These are phyloP conservation scores for Botryosphaeria dothidea DNA, from an alignment of 2,329 filamentous ascomycete genomes.

Conservation along the genomic window DNA sequence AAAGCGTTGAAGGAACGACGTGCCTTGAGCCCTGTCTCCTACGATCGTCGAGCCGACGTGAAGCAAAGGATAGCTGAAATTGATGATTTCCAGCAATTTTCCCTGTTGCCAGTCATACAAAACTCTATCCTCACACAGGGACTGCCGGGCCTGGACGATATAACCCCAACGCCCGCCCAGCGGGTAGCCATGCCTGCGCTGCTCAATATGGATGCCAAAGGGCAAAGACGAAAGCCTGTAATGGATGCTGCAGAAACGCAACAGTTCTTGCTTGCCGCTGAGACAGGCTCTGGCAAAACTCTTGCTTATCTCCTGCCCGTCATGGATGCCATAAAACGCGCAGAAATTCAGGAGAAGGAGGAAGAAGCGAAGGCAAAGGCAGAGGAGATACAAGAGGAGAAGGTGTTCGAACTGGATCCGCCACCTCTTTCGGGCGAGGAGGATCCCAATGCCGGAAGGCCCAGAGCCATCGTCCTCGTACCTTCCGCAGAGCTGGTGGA, in stretches of 20 bases:
- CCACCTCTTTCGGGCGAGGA: slow-evolving; percentile 51
- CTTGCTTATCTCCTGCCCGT: slow-evolving; percentile 86
- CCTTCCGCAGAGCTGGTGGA: slow-evolving; percentile 89
- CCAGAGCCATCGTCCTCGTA: slow-evolving; percentile 81
- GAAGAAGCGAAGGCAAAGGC: slow-evolving; percentile 48
- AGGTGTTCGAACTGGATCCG: slow-evolving; percentile 62
- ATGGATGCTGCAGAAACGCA: slow-evolving; percentile 44
- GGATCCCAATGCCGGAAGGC: slow-evolving; percentile 70
- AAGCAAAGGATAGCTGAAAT: slow-evolving; percentile 66
- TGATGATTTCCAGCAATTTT: slow-evolving; percentile 79
- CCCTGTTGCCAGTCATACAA: slow-evolving; percentile 70
- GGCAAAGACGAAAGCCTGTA: slow-evolving; percentile 24
- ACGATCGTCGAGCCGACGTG: slow-evolving; percentile 63
- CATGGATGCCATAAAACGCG: slow-evolving; percentile 80
- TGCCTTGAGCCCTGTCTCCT: slow-evolving; percentile 73
- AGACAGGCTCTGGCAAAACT: slow-evolving; percentile 97
- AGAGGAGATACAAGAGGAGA: slow-evolving; percentile 36
- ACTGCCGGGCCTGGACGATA: slow-evolving; percentile 70
- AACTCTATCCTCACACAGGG: slow-evolving; percentile 72
- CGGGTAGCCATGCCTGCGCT: slow-evolving; percentile 83
- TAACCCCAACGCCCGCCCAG: slow-evolving; percentile 79
- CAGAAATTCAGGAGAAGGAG: slow-evolving; percentile 59
- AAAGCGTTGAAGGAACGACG: slow-evolving; percentile 93
- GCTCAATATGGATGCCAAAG: slow-evolving; percentile 55
- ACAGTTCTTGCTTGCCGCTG: slow-evolving; percentile 82